A percentile compares a stretch with the other conserved stretches of the same genome.
Evolutionary conservation across 495 filamentous ascomycete genomes (phyloP).

Genomic region (Hypoxylon lenormandii): DNA sequence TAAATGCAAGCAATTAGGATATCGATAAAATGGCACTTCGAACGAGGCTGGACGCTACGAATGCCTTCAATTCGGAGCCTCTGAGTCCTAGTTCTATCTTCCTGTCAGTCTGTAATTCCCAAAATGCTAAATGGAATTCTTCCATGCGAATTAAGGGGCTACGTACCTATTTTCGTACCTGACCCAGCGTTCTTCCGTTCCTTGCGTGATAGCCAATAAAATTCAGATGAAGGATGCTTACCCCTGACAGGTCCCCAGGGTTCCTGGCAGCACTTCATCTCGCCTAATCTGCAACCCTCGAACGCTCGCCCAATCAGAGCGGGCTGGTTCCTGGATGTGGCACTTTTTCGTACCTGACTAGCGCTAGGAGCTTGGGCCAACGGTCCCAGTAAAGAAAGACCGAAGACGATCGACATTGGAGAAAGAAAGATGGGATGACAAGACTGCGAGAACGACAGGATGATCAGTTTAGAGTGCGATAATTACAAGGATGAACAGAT

Average conservation of each 20-base stretch:
- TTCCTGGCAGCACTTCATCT: conserved; percentile 37
- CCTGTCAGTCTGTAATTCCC: background rate
- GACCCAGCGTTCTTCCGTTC: conserved; percentile 7
- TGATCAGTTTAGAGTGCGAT: conserved; percentile 4
- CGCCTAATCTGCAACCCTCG: conserved; percentile 36
- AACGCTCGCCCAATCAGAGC: conserved; percentile 30
- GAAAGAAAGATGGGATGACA: conserved; percentile 27
- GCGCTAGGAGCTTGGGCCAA: conserved; percentile 47
- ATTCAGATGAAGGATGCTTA: conserved; percentile 20
- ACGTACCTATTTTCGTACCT: conserved; percentile 12
- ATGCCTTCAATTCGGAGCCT: background rate
- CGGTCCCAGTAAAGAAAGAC: conserved; percentile 33
- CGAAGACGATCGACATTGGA: conserved; percentile 39
- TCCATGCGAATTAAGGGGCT: conserved; percentile 26
- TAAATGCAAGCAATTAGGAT: background rate
- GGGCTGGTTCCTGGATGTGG: conserved; percentile 35
- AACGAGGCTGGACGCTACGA: background rate
- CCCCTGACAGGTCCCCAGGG: conserved; percentile 33
- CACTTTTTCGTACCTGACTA: conserved; percentile 43
- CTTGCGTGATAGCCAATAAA: conserved; percentile 31
- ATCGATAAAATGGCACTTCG: background rate
- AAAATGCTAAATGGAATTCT: background rate
- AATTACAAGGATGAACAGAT: conserved; percentile 28
- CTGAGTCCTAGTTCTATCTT: background rate
- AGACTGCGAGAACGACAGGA: background rate